Base-by-base conservation (phyloP, 441 rosid species). In the Corymbia calophylla region DNA sequence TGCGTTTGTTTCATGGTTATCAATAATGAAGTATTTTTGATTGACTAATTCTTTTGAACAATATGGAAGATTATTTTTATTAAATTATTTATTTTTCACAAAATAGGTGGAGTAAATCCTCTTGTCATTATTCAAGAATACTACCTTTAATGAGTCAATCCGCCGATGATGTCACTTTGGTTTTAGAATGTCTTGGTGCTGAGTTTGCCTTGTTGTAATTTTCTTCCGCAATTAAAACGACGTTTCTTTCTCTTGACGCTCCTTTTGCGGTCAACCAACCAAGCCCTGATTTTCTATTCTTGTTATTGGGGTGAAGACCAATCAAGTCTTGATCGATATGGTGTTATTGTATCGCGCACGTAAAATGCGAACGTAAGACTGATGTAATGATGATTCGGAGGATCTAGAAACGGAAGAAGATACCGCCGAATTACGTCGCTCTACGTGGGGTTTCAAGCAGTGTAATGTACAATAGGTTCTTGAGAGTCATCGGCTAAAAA, bases 1-100 rank as follows among this genome's bases (percentile, higher is more conserved):
- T 35, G 5, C 5, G 1, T 73, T 73, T 0, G 0, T 1, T 73
- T 73, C 3, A 1, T 0, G 0, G 23, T 32, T 18, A 1, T 68
- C 0, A 0, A 0, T 2, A 32, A 9, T 35, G 4, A 17, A 9
- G 0, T 0, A 68, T 9, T 17, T 70, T 0, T 70, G 2, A 17
- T 32, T 9, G 25, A 18, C 2, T 18, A 18, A 32, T 68, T 32
- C 9, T 68, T 68, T 32, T 17, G 12, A 68, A 0, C 10, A 68
- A 32, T 2, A 66, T 1, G 16, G 0, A 5, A 0, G 4, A 17
- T 68, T 9, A 2, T 32, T 68, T 68, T n/a, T 7, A 4, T 16
- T 2, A 31, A 31, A 31, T 16, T 0, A 68, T 2, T 8, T 68
- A 68, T 17, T 8, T 32, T 31, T 0, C 9, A 17, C 0, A 0